Evolutionary conservation across 768 basidiomycete genomes (phyloP).

Genomic region (Kwoniella bestiolae): DNA sequence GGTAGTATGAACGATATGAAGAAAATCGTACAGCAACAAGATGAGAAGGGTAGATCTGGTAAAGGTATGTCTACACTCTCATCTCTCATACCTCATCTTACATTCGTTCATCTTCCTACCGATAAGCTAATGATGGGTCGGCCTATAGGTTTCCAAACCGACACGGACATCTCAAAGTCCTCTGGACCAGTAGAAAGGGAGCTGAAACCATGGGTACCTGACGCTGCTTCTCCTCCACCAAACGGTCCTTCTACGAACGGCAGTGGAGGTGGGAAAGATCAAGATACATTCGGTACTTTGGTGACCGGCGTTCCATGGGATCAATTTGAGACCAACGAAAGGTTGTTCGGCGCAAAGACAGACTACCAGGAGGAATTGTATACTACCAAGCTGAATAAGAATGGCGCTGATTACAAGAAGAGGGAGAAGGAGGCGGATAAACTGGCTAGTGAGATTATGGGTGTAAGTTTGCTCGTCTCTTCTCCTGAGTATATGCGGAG

Average conservation of each 20-base stretch:
- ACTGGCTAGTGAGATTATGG: conserved; percentile 88
- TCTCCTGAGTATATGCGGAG: neutral
- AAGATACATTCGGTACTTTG: conserved; percentile 48
- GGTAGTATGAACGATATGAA: conserved; percentile 43
- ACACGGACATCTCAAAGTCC: conserved; percentile 47
- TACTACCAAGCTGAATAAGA: conserved; percentile 89
- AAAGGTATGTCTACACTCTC: conserved; percentile 27
- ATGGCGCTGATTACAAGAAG: conserved; percentile 82
- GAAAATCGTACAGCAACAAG: conserved; percentile 33
- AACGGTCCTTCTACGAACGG: conserved; percentile 16
- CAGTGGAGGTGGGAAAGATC: conserved; percentile 29
- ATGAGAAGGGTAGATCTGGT: conserved; percentile 22
- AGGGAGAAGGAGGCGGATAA: conserved; percentile 82
- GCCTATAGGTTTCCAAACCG: conserved; percentile 43
- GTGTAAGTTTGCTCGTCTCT: conserved; percentile 62
- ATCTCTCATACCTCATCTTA: neutral
- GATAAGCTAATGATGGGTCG: neutral
- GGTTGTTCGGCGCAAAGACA: conserved; percentile 87
- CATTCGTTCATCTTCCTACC: too few species aligned
- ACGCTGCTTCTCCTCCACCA: conserved; percentile 6
- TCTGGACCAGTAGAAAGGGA: conserved; percentile 34
- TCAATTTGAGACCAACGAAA: conserved; percentile 56
- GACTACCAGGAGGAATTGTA: conserved; percentile 92
- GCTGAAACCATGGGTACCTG: conserved; percentile 48
- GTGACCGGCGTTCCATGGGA: conserved; percentile 45